Evolutionary conservation across 345 rosid genomes (phyloP), one percentile per base, ranked within the genome.

Genomic region (Eucalyptus pauciflora): DNA sequence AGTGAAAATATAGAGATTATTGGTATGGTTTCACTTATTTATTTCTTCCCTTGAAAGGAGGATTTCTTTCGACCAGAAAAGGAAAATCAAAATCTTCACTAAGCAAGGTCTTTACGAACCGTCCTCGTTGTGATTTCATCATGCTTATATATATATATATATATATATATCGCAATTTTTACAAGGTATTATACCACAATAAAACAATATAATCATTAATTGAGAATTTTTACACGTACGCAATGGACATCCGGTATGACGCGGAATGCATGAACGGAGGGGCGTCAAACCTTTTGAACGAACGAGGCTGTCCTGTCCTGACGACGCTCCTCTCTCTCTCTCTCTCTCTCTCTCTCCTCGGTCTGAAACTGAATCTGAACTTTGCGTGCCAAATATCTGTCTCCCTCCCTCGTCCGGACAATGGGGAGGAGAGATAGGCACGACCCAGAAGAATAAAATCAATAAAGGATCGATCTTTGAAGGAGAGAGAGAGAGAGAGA

Each of bases 1-100:
- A 71, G 13, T 2, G 11, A 67, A 67, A 31, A 15, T 17, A 17
- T 41, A 69, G 17, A 16, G 45, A 16, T 9, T 7, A 14, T 69
- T 0, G 1, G 0, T 69, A 9, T 33, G 4, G 33, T 33, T 33
- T 17, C 13, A 5, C 13, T 41, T 69, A 69, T 33, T 69, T 69
- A 17, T 33, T 69, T 69, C 2, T 69, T 69, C 2, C 80, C 45
- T 8, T 17, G 4, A 9, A 17, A 69, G 45, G 81, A 18, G 25
- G 45, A 71, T 71, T 71, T 17, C 25, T 71, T 71, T 33, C 3
- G 4, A 10, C 5, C 5, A 17, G 43, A 69, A 69, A 16, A 15
- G 80, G 22, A 33, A 69, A 69, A 67, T 7, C 76, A 29, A 67
- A 31, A 69, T 69, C 24, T 69, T 69, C 43, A 15, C 22, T 8